phyloP scores from a whole-genome alignment of 1,139 yeast species.

The Casaregolazyma lundiana region DNA sequence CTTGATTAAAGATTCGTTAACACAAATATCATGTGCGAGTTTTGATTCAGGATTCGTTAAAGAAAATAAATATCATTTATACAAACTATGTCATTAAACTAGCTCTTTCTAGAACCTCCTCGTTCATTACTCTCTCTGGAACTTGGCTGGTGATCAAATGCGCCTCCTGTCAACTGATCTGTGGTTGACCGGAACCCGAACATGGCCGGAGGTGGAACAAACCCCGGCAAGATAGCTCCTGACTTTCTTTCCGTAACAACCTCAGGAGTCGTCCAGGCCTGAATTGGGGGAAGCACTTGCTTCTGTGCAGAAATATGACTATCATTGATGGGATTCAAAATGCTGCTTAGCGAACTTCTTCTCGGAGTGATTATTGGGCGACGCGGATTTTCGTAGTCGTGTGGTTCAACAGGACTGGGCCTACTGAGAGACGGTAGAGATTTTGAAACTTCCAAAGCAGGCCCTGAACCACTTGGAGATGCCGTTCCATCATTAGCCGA shows the following conservation, averaged over 20 bases:
- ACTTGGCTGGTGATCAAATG: constrained; percentile 10
- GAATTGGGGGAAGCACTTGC: constrained; percentile 8
- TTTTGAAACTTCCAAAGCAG: background rate
- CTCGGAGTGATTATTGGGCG: constrained; percentile 8
- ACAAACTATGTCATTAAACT: background rate
- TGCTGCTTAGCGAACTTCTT: constrained; percentile 7
- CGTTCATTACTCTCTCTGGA: constrained; percentile 16
- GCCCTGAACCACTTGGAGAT: too few species aligned
- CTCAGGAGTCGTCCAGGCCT: constrained; percentile 1
- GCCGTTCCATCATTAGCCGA: too few species aligned
- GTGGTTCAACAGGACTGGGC: background rate
- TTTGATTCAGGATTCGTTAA: too few species aligned
- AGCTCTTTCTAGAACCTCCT: constrained; percentile 5
- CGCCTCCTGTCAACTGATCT: constrained; percentile 9
- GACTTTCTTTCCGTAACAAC: background rate
- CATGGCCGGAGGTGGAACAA: constrained; percentile 3
- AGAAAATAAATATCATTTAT: constrained; percentile 1
- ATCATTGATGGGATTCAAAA: constrained; percentile 8
- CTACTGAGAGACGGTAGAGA: background rate
- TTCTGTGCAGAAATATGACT: constrained; percentile 1
- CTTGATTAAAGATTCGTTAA: too few species aligned
- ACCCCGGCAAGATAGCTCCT: background rate
- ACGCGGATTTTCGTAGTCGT: constrained; percentile 5
- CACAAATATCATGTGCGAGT: too few species aligned
- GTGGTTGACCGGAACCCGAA: constrained; percentile 10